A percentile compares a stretch with the other conserved stretches of the same genome.
These are phyloP conservation scores for Geoglossum cookeanum DNA, from an alignment of 2,329 filamentous ascomycete genomes.

Conservation along the genomic window DNA sequence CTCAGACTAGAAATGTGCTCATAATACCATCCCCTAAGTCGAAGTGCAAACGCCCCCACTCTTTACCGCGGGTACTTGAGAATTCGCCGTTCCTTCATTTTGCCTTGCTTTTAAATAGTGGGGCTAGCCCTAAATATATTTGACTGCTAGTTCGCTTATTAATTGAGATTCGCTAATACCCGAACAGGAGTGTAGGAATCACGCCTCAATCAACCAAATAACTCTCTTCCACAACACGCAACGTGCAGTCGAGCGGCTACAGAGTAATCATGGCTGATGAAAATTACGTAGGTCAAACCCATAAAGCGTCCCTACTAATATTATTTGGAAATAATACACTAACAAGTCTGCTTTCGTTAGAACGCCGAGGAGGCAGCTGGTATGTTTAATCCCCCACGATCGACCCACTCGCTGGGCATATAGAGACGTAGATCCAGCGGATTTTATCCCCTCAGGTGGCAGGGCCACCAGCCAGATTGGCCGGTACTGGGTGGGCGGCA, in stretches of 20 bases:
- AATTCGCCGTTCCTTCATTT: not conserved
- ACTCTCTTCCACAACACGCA: not conserved
- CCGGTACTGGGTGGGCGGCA: not conserved
- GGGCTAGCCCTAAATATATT: not conserved
- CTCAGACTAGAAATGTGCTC: not conserved
- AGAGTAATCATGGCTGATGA: conserved; percentile 65
- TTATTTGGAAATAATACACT: conserved; percentile 12
- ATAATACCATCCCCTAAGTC: not conserved
- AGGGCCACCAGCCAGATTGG: not conserved
- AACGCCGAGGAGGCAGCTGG: conserved; percentile 91
- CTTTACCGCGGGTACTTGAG: not conserved
- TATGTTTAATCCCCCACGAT: conserved; percentile 25
- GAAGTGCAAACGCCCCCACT: not conserved
- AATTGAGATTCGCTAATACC: not conserved
- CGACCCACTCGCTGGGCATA: not conserved
- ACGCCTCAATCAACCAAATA: not conserved
- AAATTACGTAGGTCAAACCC: conserved; percentile 55
- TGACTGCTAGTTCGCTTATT: not conserved
- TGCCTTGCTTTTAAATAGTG: not conserved
- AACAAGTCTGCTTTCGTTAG: conserved; percentile 28
- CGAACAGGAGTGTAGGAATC: not conserved
- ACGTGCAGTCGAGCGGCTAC: conserved; percentile 9
- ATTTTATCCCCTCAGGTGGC: not conserved
- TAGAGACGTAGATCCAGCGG: not conserved
- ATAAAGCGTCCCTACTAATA: not conserved